Percentiles rank a stretch among this genome's conserved stretches.
phyloP scores from a whole-genome alignment of 352 stramenopile species.

The Phytophthora meadii region DNA sequence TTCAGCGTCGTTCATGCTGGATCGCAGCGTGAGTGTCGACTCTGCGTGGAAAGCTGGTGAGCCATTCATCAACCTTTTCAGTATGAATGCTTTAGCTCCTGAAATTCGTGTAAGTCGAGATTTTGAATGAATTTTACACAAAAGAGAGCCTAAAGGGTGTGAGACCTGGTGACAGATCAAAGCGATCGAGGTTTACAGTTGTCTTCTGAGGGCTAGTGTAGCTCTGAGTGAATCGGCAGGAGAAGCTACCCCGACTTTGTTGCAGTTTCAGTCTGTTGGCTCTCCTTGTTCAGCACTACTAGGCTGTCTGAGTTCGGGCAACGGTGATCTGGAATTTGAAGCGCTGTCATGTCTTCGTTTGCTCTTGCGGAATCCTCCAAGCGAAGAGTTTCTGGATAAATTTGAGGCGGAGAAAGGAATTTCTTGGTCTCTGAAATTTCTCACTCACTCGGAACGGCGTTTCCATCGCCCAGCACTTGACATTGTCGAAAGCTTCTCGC shows the following conservation, averaged over 20 bases:
- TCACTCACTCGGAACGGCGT: slow-evolving; percentile 39
- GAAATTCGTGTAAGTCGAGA: slow-evolving; percentile 39
- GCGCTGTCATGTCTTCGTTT: slow-evolving; percentile 48
- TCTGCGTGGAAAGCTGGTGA: slow-evolving; percentile 56
- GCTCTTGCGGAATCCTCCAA: slow-evolving; percentile 37
- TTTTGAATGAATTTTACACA: not conserved
- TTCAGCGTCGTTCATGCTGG: slow-evolving; percentile 54
- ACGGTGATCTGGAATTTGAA: slow-evolving; percentile 38
- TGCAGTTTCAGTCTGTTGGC: slow-evolving; percentile 43
- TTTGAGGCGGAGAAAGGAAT: slow-evolving; percentile 42
- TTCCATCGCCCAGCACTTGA: slow-evolving; percentile 51
- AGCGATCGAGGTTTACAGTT: slow-evolving; percentile 26
- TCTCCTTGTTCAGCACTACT: slow-evolving; percentile 44
- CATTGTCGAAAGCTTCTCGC: slow-evolving; percentile 60
- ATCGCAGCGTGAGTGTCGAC: slow-evolving; percentile 31
- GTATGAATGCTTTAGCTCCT: slow-evolving; percentile 12
- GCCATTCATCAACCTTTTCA: slow-evolving; percentile 49
- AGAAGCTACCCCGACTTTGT: slow-evolving; percentile 9
- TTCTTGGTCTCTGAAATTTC: slow-evolving; percentile 34
- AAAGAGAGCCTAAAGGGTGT: not conserved
- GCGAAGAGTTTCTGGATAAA: slow-evolving; percentile 35
- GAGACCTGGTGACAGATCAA: slow-evolving; percentile 10
- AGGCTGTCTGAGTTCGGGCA: slow-evolving; percentile 37
- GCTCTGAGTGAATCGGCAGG: slow-evolving; percentile 5
- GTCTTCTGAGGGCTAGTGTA: slow-evolving; percentile 21